Evolutionary conservation across 345 rosid genomes (phyloP).

Genomic region (Draba incana): DNA sequence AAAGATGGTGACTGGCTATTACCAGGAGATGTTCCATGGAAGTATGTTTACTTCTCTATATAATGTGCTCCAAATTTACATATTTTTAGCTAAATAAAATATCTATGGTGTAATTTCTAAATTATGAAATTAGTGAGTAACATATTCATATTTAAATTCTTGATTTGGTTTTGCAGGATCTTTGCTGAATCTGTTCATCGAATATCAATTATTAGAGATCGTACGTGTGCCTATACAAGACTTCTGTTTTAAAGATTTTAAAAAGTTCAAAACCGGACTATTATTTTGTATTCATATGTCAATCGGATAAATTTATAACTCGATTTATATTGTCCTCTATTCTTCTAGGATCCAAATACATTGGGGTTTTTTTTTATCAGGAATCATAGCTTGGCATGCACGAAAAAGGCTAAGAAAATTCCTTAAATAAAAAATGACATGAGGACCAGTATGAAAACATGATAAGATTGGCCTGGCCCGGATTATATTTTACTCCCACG

Average conservation of each 20-base stretch:
- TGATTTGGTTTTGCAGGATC: conserved; percentile 45
- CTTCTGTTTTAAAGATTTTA: conserved; percentile 15
- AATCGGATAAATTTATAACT: not conserved
- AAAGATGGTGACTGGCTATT: conserved; percentile 64
- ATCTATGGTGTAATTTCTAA: not conserved
- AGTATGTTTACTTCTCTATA: conserved; percentile 46
- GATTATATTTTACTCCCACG: not conserved
- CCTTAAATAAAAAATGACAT: not conserved
- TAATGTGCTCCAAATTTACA: not conserved
- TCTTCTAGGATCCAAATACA: not conserved
- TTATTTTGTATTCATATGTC: conserved; percentile 29
- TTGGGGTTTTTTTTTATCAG: conserved; percentile 10
- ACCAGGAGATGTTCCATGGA: conserved; percentile 73
- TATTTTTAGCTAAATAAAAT: no score
- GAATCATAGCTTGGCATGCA: conserved; percentile 1
- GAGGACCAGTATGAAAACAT: not conserved
- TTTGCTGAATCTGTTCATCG: conserved; percentile 54
- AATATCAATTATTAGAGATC: conserved; percentile 46
- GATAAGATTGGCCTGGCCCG: conserved; percentile 3
- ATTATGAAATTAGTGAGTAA: not conserved
- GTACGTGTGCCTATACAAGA: conserved; percentile 34
- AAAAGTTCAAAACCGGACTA: not conserved
- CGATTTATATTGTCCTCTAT: not conserved
- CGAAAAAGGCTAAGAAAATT: not conserved
- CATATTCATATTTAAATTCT: not conserved